A percentile compares a stretch with the other conserved stretches of the same genome.
Evolutionary conservation across 129 eudicot species (phyloP).

Genomic region (Artemisia tridentata): DNA sequence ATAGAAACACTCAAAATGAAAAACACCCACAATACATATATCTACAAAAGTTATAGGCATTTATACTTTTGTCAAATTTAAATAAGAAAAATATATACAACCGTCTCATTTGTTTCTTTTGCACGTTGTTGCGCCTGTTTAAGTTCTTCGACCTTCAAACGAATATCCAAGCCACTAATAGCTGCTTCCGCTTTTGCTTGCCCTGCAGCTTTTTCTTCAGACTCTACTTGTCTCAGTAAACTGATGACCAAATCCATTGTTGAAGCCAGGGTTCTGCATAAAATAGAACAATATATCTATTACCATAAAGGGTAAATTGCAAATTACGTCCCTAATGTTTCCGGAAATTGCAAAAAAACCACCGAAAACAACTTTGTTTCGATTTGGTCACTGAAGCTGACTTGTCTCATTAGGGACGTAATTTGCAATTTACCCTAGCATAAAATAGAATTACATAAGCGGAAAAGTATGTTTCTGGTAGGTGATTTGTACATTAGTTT

Average conservation of each 20-base stretch:
- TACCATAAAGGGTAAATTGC: no score
- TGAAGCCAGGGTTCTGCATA: constrained; percentile 1
- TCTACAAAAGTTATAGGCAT: background rate
- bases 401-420: no score
- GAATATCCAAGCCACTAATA: background rate
- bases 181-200: background rate
- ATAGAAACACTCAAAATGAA: background rate
- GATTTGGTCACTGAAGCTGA: no score
- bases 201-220: background rate
- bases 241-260: background rate
- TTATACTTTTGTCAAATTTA: no score
- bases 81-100: background rate
- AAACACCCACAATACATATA: background rate
- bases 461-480: background rate
- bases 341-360: no score
- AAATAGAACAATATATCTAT: background rate
- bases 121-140: constrained; percentile 44
- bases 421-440: no score
- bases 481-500: background rate
- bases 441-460: background rate
- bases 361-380: no score
- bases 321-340: no score
- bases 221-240: background rate
- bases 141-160: background rate
- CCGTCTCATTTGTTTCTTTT: constrained; percentile 33